Conservation (phyloP, 140 eudicot genomes). For the Artemisia princeps region DNA sequence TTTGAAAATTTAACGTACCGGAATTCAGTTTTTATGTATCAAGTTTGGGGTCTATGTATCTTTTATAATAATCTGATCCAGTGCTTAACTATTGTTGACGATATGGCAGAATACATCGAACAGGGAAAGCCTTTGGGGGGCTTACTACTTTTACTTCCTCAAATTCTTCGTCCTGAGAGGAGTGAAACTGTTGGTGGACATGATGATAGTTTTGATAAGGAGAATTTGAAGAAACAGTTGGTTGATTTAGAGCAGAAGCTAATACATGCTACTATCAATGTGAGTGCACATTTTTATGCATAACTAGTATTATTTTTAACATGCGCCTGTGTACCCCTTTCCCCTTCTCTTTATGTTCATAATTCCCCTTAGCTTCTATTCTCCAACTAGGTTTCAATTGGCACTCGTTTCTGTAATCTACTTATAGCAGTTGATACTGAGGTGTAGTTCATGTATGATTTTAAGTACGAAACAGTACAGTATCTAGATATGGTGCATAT, state of each 20-base stretch:
- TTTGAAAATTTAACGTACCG: too few species aligned
- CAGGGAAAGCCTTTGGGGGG: constrained; percentile 88
- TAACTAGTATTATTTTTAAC: too few species aligned
- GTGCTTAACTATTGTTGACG: constrained; percentile 19
- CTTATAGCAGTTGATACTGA: too few species aligned
- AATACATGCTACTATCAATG: constrained; percentile 67
- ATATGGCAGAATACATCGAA: constrained; percentile 64
- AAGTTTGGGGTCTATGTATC: constrained; percentile 4
- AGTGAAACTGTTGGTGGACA: constrained; percentile 31
- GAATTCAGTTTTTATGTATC: background rate
- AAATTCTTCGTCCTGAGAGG: constrained; percentile 39
- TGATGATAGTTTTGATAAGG: constrained; percentile 33
- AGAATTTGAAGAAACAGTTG: constrained; percentile 36
- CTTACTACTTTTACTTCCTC: constrained; percentile 70
- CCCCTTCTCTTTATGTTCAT: too few species aligned
- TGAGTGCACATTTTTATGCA: constrained; percentile 36
- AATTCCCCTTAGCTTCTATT: too few species aligned
- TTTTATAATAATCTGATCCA: constrained; percentile 21
- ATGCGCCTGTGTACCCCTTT: too few species aligned
- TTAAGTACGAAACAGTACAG: too few species aligned
- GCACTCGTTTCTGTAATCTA: too few species aligned
- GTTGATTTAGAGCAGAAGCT: constrained; percentile 66
- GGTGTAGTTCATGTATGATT: too few species aligned
- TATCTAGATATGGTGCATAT: too few species aligned
- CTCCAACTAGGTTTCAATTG: background rate